These are phyloP conservation scores for Domatiomyces globalis DNA, from an alignment of 2,329 filamentous ascomycete genomes.

Conservation along the genomic window DNA sequence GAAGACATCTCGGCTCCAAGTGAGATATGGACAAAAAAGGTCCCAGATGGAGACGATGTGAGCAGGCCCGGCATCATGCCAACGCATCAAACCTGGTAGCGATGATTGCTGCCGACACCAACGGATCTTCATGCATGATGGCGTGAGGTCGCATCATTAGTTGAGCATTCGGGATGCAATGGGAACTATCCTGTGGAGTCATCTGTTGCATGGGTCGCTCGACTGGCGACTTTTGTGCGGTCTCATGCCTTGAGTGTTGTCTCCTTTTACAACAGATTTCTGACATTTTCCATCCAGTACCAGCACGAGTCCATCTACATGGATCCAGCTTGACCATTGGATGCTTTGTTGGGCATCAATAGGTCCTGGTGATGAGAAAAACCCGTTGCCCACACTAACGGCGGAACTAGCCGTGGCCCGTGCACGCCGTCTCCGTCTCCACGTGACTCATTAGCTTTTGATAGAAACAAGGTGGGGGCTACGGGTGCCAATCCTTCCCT, in stretches of 20 bases:
- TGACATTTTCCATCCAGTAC: neutral
- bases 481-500: too few species aligned
- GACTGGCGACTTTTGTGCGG: neutral
- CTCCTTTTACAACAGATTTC: neutral
- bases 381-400: neutral
- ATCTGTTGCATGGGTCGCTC: neutral
- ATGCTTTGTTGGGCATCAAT: neutral
- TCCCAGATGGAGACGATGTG: neutral
- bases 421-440: neutral
- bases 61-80: neutral
- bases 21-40: neutral
- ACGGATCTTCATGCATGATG: neutral
- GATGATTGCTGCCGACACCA: neutral
- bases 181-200: neutral
- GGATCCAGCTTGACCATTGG: neutral
- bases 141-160: neutral
- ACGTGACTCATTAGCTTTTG: neutral
- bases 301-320: neutral
- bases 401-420: neutral
- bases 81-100: neutral
- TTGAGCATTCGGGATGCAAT: neutral
- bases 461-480: too few species aligned
- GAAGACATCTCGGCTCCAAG: neutral
- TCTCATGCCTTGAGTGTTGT: neutral
- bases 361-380: neutral